A percentile compares a stretch with the other conserved stretches of the same genome.
phyloP scores from a whole-genome alignment of 371 early-diverging fungal species.

The Actinomortierella ambigua region DNA sequence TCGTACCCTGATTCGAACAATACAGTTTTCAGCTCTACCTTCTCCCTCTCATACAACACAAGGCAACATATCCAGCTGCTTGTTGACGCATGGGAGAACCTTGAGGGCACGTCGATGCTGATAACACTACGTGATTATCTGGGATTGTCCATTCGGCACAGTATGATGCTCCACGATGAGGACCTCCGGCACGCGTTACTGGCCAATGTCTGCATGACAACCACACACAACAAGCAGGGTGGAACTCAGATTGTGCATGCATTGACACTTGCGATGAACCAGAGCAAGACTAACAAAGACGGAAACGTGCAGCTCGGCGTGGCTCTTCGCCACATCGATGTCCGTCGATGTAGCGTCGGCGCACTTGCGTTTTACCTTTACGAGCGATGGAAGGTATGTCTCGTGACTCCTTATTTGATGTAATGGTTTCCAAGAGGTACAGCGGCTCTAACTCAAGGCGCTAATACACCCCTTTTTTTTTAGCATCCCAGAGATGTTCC shows the following conservation, averaged over 20 bases:
- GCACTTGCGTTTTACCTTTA: slow-evolving; percentile 20
- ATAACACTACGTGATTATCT: not conserved
- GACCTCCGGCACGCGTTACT: not conserved
- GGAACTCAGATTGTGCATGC: not conserved
- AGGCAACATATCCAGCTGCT: not conserved
- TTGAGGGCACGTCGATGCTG: not conserved
- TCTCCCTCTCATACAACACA: not conserved
- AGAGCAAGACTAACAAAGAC: slow-evolving; percentile 8
- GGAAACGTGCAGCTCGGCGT: slow-evolving; percentile 7
- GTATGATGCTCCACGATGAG: not conserved
- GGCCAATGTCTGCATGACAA: not conserved
- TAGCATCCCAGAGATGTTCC: not conserved
- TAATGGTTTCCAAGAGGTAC: no score
- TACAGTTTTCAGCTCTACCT: not conserved
- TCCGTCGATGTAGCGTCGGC: slow-evolving; percentile 12
- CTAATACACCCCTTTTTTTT: not conserved
- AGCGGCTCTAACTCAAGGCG: not conserved
- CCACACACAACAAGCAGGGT: not conserved
- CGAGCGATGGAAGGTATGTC: slow-evolving; percentile 19
- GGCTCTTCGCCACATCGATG: slow-evolving; percentile 15
- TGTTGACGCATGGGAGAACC: not conserved
- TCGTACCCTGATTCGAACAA: not conserved
- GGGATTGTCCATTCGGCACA: not conserved
- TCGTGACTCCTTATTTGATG: no score
- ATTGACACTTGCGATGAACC: slow-evolving; percentile 2